These are phyloP conservation scores for Urochloa ruziziensis DNA, from an alignment of 176 grass and related monocot genomes.

Conservation along the genomic window DNA sequence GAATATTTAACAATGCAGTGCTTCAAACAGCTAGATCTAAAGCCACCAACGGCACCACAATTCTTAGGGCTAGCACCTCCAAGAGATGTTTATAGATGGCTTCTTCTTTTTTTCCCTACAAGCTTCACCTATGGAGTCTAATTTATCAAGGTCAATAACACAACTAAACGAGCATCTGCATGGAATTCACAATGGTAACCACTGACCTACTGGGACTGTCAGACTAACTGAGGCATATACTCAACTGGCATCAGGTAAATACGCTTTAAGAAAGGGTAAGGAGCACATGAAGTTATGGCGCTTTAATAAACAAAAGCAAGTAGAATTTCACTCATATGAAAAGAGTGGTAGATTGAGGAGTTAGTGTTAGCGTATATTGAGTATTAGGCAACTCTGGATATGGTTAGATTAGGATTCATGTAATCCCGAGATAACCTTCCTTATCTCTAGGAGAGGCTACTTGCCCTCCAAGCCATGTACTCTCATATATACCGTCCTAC, in stretches of 20 bases:
- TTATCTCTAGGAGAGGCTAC: too few relatives aligned
- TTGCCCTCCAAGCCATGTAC: too few relatives aligned
- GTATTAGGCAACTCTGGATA: too few relatives aligned
- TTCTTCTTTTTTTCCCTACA: neutral
- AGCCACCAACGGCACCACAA: neutral
- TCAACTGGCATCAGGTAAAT: neutral
- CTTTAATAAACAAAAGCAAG: neutral
- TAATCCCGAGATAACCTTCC: too few relatives aligned
- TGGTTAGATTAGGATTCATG: too few relatives aligned
- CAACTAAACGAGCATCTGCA: neutral
- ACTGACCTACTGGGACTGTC: neutral
- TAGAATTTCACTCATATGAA: too few relatives aligned
- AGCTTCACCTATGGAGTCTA: neutral
- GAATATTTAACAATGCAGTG: neutral
- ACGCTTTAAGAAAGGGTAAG: neutral
- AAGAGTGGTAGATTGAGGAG: neutral
- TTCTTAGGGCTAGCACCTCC: neutral
- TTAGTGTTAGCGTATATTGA: too few relatives aligned
- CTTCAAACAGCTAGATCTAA: conserved; percentile 14
- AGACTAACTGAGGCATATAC: conserved; percentile 5
- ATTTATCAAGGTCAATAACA: neutral
- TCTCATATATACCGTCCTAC: too few relatives aligned
- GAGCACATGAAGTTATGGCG: neutral
- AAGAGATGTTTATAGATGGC: neutral
- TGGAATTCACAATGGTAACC: neutral